Evolutionary conservation across 805 yeast genomes (phyloP).

Genomic region (Sugiyamaella boreocaroliniensis): DNA sequence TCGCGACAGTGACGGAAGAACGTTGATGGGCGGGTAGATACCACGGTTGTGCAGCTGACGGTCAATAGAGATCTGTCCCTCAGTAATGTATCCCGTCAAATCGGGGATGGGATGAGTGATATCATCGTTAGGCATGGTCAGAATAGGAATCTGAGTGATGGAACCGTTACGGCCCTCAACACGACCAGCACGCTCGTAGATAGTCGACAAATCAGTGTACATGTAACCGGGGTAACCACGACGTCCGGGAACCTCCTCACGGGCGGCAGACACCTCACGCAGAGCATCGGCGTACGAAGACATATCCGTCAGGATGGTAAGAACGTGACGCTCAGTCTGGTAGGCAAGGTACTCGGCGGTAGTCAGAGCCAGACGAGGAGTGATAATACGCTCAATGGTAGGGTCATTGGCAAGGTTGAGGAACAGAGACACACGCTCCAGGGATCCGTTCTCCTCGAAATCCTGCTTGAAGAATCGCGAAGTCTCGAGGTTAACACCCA

Average conservation of each 20-base stretch:
- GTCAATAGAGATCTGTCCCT: constrained; percentile 97
- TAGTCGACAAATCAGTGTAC: constrained; percentile 99
- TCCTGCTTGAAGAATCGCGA: constrained; percentile 98
- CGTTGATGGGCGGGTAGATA: constrained; percentile 98
- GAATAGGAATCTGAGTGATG: constrained; percentile 96
- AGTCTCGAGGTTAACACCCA: constrained; percentile 99
- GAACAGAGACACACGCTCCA: constrained; percentile 95
- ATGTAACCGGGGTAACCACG: constrained; percentile 99
- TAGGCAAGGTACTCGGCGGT: constrained; percentile 98
- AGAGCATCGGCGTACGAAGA: constrained; percentile 99
- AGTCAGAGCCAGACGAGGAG: constrained; percentile 97
- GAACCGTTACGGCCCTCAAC: constrained; percentile 99
- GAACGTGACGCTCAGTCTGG: constrained; percentile 98
- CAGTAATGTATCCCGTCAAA: constrained; percentile 98
- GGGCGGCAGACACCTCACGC: constrained; percentile 99
- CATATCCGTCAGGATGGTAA: constrained; percentile 98
- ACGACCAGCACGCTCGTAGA: constrained; percentile 99
- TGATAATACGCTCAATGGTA: constrained; percentile 97
- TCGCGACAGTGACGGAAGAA: constrained; percentile 93
- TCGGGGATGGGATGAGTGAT: constrained; percentile 99
- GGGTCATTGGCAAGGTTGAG: constrained; percentile 98
- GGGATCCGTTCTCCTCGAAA: constrained; percentile 97
- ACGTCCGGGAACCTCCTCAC: constrained; percentile 99
- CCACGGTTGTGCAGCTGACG: constrained; percentile 95
- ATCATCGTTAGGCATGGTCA: constrained; percentile 99